Evolutionary conservation across 1,284 basidiomycete species (phyloP), one percentile per base, ranked within the genome.

Genomic region (Fistulinella cinereoalba): DNA sequence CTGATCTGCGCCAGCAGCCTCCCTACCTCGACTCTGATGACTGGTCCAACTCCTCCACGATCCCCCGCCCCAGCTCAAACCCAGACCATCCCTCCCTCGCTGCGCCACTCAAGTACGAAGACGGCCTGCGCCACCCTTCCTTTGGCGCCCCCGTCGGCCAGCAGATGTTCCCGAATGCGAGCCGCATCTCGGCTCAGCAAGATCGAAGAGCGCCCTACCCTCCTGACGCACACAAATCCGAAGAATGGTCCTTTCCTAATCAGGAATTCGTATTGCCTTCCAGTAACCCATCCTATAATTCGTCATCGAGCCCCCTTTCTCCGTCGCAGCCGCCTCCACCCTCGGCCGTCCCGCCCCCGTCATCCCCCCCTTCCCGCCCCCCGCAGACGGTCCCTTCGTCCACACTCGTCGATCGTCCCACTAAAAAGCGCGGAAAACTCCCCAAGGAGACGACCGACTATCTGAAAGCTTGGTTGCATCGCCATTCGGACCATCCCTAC

Each of bases 371-470:
- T 19, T 65, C 75, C 11, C 78, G 79, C 37, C 76, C 80, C 1
- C 74, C 79, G 3, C 76, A 76, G 61, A 54, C 72, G 10, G 67
- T 76, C 16, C 66, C 76, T 13, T 67, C 70, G n/a, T 77, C 80
- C 10, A 73, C 76, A 23, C 79, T 85, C 47, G 81, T 82, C 51
- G 85, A 87, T 54, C 81, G 84, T 12, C 85, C 83, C 8, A 80
- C 78, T 44, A 80, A 87, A 54, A 87, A 91, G 60, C 77, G 91
- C 46, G 89, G 91, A 40, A 93, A 93, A 70, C 78, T 93, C 12
- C 91, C 90, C 41, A 92, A 92, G 70, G 86, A 88, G 64, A 91
- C 92, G 37, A 93, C 90, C 18, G 89, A 93, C 67, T 88, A 84
- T 61, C 77, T 94, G 60, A 91, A 92, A 61, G 80, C 88, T n/a